Evolutionary conservation across 495 filamentous ascomycete genomes (phyloP), one percentile per base, ranked within the genome.

Genomic region (Talaromyces proteolyticus): DNA sequence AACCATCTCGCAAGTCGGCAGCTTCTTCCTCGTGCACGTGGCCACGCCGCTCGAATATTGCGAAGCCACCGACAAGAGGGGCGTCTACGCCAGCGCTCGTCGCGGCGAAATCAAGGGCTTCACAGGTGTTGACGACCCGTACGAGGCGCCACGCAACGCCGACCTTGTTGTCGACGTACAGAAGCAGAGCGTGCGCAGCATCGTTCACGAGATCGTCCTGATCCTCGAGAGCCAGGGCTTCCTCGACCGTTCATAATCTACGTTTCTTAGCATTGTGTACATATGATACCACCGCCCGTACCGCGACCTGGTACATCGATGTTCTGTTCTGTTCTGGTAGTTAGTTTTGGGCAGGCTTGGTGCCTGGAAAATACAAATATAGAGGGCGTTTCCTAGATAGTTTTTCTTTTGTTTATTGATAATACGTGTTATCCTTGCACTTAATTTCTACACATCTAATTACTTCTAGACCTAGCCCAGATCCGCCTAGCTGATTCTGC

Each of bases 61-160:
- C 68, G 93, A 98, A 78, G 84, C 85, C 79, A 96, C 91, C 48
- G 93, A 98, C 69, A 94, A 89, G 81, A 78, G 83, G 52, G 94
- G 93, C 20, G 85, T 96, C 57, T 98, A 98, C 70, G 78, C 72
- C 20, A 80, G 81, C 70, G 93, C 93, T 12, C 81, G 94, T 46
- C 77, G 70, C 7, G 93, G 93, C 14, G 90, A 96, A 77, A 95
- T 98, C 72, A 93, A 89, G 82, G 91, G 91, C 25, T 98, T 98
- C 77, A 98, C 93, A 24, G 93, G 93, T 60, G 93, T 98, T 51
- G 93, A 98, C 68, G 93, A 96, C 68, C 91, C 93, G 49, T 98
- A 97, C 66, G 93, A 98, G 82, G 61, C 66, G 52, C 93, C 93
- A 4, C 60, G 67, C 50, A 93, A 94, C 72, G 79, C 89, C 23